phyloP scores from a whole-genome alignment of 2,329 filamentous ascomycete species.

The Bipolaris cookei region DNA sequence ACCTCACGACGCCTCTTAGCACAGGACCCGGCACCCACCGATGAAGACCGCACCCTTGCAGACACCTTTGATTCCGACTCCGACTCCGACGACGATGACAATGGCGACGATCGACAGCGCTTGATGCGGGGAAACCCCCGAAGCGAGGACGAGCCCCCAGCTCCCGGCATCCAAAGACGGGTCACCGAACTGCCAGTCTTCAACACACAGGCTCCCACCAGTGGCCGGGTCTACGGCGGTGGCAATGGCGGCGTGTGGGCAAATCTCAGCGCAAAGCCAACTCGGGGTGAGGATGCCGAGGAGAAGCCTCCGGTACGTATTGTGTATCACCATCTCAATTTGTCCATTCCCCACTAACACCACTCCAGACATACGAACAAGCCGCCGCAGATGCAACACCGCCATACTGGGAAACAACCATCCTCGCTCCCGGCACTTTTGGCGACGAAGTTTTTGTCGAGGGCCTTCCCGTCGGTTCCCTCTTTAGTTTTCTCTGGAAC shows the following conservation, averaged over 20 bases:
- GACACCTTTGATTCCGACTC: conserved; percentile 87
- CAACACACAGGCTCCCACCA: conserved; percentile 47
- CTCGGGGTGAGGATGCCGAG: conserved; percentile 79
- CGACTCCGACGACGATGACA: conserved; percentile 62
- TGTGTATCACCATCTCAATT: not conserved
- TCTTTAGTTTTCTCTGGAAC: conserved; percentile 91
- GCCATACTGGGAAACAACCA: conserved; percentile 99
- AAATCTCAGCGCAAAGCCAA: conserved; percentile 89
- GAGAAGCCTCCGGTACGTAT: conserved; percentile 87
- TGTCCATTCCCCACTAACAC: conserved; percentile 43
- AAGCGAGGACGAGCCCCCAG: conserved; percentile 32
- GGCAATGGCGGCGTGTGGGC: conserved; percentile 95
- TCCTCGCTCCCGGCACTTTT: conserved; percentile 89
- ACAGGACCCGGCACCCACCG: conserved; percentile 57
- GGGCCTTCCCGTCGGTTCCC: conserved; percentile 86
- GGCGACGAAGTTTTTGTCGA: conserved; percentile 96
- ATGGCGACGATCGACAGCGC: conserved; percentile 80
- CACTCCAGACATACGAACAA: conserved; percentile 87
- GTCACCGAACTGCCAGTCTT: conserved; percentile 63
- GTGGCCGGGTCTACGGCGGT: conserved; percentile 67
- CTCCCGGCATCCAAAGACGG: conserved; percentile 53
- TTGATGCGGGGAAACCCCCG: conserved; percentile 72
- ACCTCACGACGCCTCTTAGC: conserved; percentile 60
- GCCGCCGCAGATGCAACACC: conserved; percentile 94
- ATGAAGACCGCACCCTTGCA: conserved; percentile 80